Percentiles rank a stretch among this genome's conserved stretches.
These are phyloP conservation scores for Alternaria hordeiaustralica DNA, from an alignment of 2,329 filamentous ascomycete genomes.

Conservation along the genomic window DNA sequence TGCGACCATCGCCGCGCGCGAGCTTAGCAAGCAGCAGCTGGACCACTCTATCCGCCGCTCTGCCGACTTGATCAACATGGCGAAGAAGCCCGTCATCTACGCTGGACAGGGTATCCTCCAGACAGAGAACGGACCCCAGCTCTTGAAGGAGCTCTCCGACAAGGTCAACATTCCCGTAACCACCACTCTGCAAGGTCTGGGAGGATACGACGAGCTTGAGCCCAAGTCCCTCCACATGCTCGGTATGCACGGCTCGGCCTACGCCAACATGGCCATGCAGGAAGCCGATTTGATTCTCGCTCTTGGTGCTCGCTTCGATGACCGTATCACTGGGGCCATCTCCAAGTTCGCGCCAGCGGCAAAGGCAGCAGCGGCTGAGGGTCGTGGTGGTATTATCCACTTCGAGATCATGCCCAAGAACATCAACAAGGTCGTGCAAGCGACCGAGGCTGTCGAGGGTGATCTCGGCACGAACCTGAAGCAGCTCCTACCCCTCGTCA, in stretches of 20 bases:
- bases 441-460: slow-evolving; percentile 92
- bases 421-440: slow-evolving; percentile 99
- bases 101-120: slow-evolving; percentile 89
- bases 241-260: slow-evolving; percentile 96
- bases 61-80: slow-evolving; percentile 80
- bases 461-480: slow-evolving; percentile 83
- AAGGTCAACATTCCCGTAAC: slow-evolving; percentile 93
- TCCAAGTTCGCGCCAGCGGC: slow-evolving; percentile 89
- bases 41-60: slow-evolving; percentile 76
- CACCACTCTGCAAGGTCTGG: slow-evolving; percentile 92
- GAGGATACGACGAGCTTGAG: slow-evolving; percentile 90
- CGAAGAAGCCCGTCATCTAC: slow-evolving; percentile 95
- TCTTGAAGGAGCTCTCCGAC: slow-evolving; percentile 86
- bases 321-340: slow-evolving; percentile 85
- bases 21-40: slow-evolving; percentile 75
- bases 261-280: slow-evolving; percentile 98
- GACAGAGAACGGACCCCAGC: slow-evolving; percentile 75
- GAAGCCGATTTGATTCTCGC: slow-evolving; percentile 96
- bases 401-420: slow-evolving; percentile 99
- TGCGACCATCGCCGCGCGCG: slow-evolving; percentile 80
- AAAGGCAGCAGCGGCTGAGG: slow-evolving; percentile 81
- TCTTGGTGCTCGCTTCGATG: slow-evolving; percentile 91
- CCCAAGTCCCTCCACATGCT: slow-evolving; percentile 97
- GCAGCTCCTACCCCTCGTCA: slow-evolving; percentile 74
- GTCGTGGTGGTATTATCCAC: slow-evolving; percentile 91